Conservation (phyloP, 2,329 filamentous ascomycete species). For the Hymenoscyphus scutula region DNA sequence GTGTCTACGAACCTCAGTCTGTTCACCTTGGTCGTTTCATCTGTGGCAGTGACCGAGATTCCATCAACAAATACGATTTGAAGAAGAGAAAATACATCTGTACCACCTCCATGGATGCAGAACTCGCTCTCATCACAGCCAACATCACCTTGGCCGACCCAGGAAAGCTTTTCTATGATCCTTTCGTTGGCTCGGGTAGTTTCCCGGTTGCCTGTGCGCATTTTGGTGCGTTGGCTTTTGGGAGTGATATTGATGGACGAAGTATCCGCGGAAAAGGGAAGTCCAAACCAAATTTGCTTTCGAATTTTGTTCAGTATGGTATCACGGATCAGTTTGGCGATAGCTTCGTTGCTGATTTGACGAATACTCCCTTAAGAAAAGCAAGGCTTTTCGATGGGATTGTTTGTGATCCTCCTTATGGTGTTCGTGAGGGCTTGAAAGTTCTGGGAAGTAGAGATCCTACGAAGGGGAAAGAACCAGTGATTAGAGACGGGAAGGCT, state of each 20-base stretch:
- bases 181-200: conserved; percentile 92
- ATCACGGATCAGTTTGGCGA: conserved; percentile 67
- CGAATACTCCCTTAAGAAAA: conserved; percentile 72
- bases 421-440: conserved; percentile 85
- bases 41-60: conserved; percentile 62
- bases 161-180: conserved; percentile 87
- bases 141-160: conserved; percentile 83
- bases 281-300: conserved; percentile 51
- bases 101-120: conserved; percentile 96
- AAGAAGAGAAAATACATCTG: conserved; percentile 94
- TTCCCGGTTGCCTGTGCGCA: conserved; percentile 89
- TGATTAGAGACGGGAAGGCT: conserved; percentile 66
- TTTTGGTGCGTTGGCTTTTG: conserved; percentile 80
- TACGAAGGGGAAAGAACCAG: conserved; percentile 52
- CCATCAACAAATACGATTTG: conserved; percentile 74
- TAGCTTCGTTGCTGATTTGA: conserved; percentile 81
- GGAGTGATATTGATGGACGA: conserved; percentile 90
- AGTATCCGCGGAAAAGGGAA: conserved; percentile 70
- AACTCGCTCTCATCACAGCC: conserved; percentile 85
- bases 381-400: conserved; percentile 76
- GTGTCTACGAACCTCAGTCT: conserved; percentile 53
- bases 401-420: conserved; percentile 93
- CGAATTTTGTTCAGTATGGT: conserved; percentile 85
- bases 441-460: conserved; percentile 78
- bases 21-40: conserved; percentile 74